Evolutionary conservation across 495 filamentous ascomycete genomes (phyloP).

Genomic region (Penicillium atrosanguineum): DNA sequence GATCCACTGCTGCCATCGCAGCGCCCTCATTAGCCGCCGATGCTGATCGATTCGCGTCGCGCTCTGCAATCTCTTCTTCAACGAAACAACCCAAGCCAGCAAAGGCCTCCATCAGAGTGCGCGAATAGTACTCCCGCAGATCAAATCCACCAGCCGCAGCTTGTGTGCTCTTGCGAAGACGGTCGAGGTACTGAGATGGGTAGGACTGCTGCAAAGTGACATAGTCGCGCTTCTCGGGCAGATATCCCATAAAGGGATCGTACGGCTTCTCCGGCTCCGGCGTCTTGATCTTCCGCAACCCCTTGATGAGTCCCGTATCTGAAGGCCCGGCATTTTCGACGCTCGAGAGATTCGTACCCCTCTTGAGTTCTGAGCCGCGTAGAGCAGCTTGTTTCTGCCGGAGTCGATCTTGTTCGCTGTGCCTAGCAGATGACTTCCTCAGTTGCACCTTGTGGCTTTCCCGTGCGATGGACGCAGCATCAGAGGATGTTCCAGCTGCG

Average conservation of each 20-base stretch:
- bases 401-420: conserved; percentile 49
- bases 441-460: conserved; percentile 63
- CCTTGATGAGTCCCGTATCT: conserved; percentile 60
- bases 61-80: conserved; percentile 66
- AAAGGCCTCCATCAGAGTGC: conserved; percentile 85
- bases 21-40: conserved; percentile 32
- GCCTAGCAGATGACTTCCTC: conserved; percentile 60
- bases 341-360: conserved; percentile 20
- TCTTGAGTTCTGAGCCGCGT: conserved; percentile 35
- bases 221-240: conserved; percentile 62
- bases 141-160: conserved; percentile 81
- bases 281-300: conserved; percentile 64
- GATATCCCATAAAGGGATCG: conserved; percentile 80
- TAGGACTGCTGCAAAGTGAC: conserved; percentile 69
- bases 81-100: conserved; percentile 80
- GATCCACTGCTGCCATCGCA: conserved; percentile 26
- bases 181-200: conserved; percentile 60
- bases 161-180: conserved; percentile 53
- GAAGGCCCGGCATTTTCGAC: conserved; percentile 21
- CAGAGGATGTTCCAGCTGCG: conserved; percentile 44
- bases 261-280: conserved; percentile 71
- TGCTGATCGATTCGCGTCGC: conserved; percentile 28
- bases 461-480: conserved; percentile 50
- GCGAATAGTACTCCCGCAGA: conserved; percentile 72
- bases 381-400: conserved; percentile 46